Evolutionary conservation across 192 early-diverging fungal species (phyloP).

Genomic region (Spinellus fusiger): DNA sequence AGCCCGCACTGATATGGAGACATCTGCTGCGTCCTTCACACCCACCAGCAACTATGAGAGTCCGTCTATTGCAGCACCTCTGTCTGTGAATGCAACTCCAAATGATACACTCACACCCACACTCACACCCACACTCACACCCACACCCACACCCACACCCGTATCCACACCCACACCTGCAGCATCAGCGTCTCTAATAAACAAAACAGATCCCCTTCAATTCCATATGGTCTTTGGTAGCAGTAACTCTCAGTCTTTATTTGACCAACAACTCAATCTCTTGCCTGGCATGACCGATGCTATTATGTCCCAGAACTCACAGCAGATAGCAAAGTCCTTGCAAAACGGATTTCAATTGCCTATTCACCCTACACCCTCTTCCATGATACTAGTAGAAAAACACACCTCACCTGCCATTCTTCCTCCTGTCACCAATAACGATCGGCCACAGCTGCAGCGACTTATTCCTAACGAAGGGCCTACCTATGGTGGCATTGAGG

Average conservation of each 20-base stretch:
- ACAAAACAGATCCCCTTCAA: too few relatives aligned
- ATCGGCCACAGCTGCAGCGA: slow-evolving; percentile 25
- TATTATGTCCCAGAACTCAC: too few relatives aligned
- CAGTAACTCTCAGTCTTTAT: background rate
- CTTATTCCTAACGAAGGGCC: slow-evolving; percentile 83
- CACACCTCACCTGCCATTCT: background rate
- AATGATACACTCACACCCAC: background rate
- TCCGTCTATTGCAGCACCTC: background rate
- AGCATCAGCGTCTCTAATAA: too few relatives aligned
- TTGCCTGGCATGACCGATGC: too few relatives aligned
- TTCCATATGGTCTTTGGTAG: too few relatives aligned
- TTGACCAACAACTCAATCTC: background rate
- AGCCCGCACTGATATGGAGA: slow-evolving; percentile 30
- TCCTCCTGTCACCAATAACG: background rate
- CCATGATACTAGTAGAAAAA: background rate
- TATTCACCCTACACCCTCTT: too few relatives aligned
- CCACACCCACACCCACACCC: too few relatives aligned
- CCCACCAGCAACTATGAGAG: background rate
- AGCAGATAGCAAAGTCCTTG: too few relatives aligned
- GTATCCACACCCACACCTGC: too few relatives aligned
- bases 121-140: too few relatives aligned
- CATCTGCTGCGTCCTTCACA: background rate
- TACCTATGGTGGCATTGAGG: slow-evolving; percentile 76
- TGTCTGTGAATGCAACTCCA: slow-evolving; percentile 3
- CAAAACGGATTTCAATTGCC: too few relatives aligned